Conservation (phyloP, 2,329 filamentous ascomycete genomes). For the Coniosporium uncinatum region DNA sequence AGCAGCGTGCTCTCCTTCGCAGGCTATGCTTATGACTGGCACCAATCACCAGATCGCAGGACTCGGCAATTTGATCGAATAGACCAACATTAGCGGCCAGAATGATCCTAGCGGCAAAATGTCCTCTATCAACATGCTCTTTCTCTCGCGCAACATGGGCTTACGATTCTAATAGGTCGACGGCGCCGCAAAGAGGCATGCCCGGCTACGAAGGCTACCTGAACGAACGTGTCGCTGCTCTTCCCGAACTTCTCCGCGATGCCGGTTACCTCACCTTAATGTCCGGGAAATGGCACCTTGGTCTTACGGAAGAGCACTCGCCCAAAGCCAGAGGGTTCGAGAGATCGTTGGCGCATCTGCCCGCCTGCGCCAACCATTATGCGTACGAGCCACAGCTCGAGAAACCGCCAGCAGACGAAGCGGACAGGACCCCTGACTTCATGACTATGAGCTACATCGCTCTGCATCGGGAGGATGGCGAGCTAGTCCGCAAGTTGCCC, state of each 20-base stretch:
- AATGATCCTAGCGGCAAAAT: slow-evolving; percentile 45
- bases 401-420: too few relatives aligned
- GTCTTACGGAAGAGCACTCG: slow-evolving; percentile 49
- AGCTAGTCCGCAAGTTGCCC: slow-evolving; percentile 27
- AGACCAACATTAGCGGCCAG: slow-evolving; percentile 47
- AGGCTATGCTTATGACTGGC: slow-evolving; percentile 62
- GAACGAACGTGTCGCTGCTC: slow-evolving; percentile 40
- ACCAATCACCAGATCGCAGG: slow-evolving; percentile 56
- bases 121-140: too few relatives aligned
- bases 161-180: too few relatives aligned
- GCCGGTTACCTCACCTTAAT: slow-evolving; percentile 55
- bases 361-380: slow-evolving; percentile 53
- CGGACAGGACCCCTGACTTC: slow-evolving; percentile 29
- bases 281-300: slow-evolving; percentile 59
- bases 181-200: slow-evolving; percentile 30
- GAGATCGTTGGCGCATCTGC: slow-evolving; percentile 52
- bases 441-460: slow-evolving; percentile 35
- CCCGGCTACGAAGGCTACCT: slow-evolving; percentile 29
- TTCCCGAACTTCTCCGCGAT: slow-evolving; percentile 53
- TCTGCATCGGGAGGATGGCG: slow-evolving; percentile 28
- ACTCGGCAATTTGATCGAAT: slow-evolving; percentile 51
- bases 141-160: too few relatives aligned
- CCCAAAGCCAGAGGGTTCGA: slow-evolving; percentile 54
- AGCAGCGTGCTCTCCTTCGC: slow-evolving; percentile 57
- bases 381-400: slow-evolving; percentile 43